phyloP scores from a whole-genome alignment of 192 early-diverging fungal genomes.

The Podila horticola region DNA sequence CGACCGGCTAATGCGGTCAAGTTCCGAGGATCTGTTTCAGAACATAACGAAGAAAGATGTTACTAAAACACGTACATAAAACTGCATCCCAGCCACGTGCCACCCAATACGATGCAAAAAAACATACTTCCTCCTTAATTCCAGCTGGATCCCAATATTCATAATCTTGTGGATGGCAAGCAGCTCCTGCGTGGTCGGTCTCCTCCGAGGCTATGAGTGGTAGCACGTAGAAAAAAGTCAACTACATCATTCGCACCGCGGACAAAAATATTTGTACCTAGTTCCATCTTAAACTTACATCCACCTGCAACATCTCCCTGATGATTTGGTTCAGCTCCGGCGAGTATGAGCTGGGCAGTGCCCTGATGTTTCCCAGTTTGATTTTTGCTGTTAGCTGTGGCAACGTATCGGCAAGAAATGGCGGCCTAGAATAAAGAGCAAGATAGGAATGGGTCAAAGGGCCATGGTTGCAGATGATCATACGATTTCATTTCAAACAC shows the following conservation, averaged over 20 bases:
- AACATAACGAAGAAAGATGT: neutral
- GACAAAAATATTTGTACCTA: neutral
- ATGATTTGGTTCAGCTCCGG: conserved; percentile 55
- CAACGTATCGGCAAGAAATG: conserved; percentile 76
- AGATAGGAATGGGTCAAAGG: neutral
- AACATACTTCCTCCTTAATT: conserved; percentile 18
- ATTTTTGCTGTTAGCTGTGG: conserved; percentile 67
- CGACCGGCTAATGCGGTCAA: neutral
- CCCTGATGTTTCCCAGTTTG: conserved; percentile 60
- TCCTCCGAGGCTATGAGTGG: conserved; percentile 39
- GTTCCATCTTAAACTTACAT: conserved; percentile 49
- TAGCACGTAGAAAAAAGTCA: neutral
- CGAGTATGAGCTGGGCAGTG: conserved; percentile 61
- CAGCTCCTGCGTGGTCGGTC: conserved; percentile 55
- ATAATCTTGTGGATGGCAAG: conserved; percentile 44
- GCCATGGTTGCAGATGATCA: neutral
- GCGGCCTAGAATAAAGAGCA: conserved; percentile 61
- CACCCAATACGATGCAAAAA: neutral
- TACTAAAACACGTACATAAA: too few relatives aligned
- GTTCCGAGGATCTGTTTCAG: conserved; percentile 10
- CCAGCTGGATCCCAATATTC: conserved; percentile 5
- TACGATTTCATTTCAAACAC: neutral
- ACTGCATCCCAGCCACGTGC: too few relatives aligned
- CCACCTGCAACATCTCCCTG: conserved; percentile 65
- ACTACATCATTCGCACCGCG: neutral